phyloP scores from a whole-genome alignment of 1,284 basidiomycete genomes.

The Austropuccinia psidii region DNA sequence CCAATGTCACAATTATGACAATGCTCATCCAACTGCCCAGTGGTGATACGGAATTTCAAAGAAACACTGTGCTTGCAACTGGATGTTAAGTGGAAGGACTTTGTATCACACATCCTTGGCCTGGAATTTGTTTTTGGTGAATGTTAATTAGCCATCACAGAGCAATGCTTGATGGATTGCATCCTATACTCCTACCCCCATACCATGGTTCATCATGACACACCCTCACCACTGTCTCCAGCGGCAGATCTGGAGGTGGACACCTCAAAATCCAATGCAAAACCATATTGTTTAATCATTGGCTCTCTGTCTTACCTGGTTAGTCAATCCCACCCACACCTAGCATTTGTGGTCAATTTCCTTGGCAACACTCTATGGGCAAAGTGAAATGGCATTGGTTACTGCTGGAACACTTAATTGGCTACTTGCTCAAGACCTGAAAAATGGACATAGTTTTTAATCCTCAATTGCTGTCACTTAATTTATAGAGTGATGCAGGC shows the following conservation, averaged over 20 bases:
- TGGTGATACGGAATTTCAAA: not conserved
- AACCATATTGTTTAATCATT: not conserved
- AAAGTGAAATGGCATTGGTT: not conserved
- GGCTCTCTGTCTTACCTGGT: not conserved
- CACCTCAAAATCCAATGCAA: not conserved
- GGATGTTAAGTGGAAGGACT: too few relatives aligned
- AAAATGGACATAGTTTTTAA: not conserved
- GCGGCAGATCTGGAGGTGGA: too few relatives aligned
- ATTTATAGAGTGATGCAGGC: slow-evolving; percentile 4
- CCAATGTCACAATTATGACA: not conserved
- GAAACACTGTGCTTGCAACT: too few relatives aligned
- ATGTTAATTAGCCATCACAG: not conserved
- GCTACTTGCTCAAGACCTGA: not conserved
- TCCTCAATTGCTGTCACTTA: not conserved
- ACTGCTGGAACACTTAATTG: not conserved
- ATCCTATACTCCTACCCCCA: not conserved
- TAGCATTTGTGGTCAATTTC: not conserved
- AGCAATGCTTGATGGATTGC: not conserved
- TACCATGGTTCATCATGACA: too few relatives aligned
- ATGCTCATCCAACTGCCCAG: not conserved
- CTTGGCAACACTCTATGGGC: not conserved
- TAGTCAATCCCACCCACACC: not conserved
- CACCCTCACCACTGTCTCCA: too few relatives aligned
- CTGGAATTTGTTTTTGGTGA: too few relatives aligned
- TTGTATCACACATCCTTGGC: too few relatives aligned